Percentiles rank a stretch among this genome's conserved stretches.
Conservation (phyloP, 2,329 filamentous ascomycete genomes). For the Pseudogymnoascus sp. region DNA sequence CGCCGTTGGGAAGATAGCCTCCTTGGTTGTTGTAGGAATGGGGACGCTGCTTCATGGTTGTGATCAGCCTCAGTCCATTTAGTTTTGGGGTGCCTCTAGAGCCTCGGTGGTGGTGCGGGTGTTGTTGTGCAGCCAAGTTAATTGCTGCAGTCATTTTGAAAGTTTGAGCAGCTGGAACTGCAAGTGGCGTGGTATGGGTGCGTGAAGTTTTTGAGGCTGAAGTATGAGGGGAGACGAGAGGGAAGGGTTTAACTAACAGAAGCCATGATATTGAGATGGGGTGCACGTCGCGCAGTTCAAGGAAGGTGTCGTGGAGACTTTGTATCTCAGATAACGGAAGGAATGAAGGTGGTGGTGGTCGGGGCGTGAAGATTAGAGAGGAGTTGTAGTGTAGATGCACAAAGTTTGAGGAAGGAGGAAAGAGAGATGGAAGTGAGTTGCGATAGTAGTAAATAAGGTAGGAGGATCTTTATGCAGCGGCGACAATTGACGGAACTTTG, state of each 20-base stretch:
- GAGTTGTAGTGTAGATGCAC: neutral
- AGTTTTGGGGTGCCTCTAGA: neutral
- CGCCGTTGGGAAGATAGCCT: conserved; percentile 56
- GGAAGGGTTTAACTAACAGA: conserved; percentile 22
- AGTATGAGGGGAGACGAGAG: conserved; percentile 1
- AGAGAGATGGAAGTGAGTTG: conserved; percentile 7
- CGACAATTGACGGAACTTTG: conserved; percentile 4
- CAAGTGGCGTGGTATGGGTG: neutral
- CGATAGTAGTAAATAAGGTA: conserved; percentile 9
- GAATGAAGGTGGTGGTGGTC: neutral
- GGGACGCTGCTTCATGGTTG: conserved; percentile 27
- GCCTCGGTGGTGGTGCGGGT: neutral
- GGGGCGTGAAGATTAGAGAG: neutral
- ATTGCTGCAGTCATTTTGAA: neutral
- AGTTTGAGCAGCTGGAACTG: neutral
- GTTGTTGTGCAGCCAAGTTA: neutral
- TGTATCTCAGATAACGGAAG: neutral
- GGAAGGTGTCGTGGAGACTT: conserved; percentile 10
- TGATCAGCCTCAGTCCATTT: conserved; percentile 3
- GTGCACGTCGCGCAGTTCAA: conserved; percentile 10
- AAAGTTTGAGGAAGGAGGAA: conserved; percentile 5
- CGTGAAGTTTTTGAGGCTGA: neutral
- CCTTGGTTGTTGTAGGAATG: conserved; percentile 27
- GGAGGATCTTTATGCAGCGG: conserved; percentile 8
- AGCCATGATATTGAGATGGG: conserved; percentile 21